Conservation (phyloP, 495 filamentous ascomycete genomes). For the Trichoderma virens region DNA sequence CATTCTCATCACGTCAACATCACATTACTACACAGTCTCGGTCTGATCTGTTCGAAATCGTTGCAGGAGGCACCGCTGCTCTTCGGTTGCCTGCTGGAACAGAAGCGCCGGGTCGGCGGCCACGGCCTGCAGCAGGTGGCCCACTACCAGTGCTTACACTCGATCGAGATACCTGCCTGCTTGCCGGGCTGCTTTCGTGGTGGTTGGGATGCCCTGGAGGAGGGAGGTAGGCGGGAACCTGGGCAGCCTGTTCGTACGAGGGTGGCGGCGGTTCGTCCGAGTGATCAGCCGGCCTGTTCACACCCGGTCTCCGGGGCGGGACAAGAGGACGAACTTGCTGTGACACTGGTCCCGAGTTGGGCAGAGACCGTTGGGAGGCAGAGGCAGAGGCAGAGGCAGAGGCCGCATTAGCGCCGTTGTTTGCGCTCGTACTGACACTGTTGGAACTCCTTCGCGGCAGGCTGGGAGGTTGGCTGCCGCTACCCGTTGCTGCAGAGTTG, state of each 20-base stretch:
- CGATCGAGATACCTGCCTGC: constrained; percentile 9
- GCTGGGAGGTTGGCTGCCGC: constrained; percentile 8
- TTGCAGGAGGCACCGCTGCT: background rate
- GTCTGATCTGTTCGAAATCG: constrained; percentile 11
- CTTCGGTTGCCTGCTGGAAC: background rate
- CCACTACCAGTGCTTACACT: background rate
- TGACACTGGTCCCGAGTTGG: constrained; percentile 3
- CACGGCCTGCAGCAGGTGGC: background rate
- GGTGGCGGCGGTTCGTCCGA: constrained; percentile 59
- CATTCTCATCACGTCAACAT: background rate
- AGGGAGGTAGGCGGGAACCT: constrained; percentile 54
- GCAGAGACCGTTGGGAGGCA: constrained; percentile 3
- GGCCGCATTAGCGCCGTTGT: background rate
- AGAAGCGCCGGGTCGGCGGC: background rate
- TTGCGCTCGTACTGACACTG: constrained; percentile 2
- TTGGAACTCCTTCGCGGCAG: constrained; percentile 27
- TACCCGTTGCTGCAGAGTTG: constrained; percentile 15
- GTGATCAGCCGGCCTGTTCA: constrained; percentile 33
- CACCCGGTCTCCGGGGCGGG: constrained; percentile 24
- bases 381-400: constrained; percentile 1
- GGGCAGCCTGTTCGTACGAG: constrained; percentile 73
- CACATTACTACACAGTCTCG: constrained; percentile 32
- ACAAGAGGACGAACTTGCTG: constrained; percentile 40
- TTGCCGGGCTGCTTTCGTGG: constrained; percentile 33
- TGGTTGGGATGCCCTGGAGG: constrained; percentile 51